A percentile compares a stretch with the other conserved stretches of the same genome.
Evolutionary conservation across 2,329 filamentous ascomycete species (phyloP).

Genomic region (Verticillium nonalfalfae): DNA sequence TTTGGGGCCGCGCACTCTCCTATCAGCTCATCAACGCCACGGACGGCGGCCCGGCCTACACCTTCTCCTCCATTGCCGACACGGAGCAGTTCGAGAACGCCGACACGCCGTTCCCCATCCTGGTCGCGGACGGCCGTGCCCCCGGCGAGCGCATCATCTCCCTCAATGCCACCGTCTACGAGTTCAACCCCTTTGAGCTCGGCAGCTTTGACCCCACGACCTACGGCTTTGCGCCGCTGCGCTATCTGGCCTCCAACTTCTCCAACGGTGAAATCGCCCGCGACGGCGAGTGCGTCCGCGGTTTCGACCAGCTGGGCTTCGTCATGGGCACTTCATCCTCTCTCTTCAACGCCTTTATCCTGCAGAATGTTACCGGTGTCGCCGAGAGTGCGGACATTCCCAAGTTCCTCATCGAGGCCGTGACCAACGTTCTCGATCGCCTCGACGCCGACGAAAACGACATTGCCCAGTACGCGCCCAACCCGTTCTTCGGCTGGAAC

Average conservation of each 20-base stretch:
- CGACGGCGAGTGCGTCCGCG: conserved; percentile 42
- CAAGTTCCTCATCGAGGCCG: conserved; percentile 30
- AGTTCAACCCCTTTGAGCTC: conserved; percentile 61
- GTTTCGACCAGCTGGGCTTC: conserved; percentile 75
- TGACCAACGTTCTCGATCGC: conserved; percentile 41
- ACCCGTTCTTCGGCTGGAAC: conserved; percentile 49
- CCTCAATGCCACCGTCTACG: conserved; percentile 55
- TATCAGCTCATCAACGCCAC: conserved; percentile 76
- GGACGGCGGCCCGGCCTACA: conserved; percentile 69
- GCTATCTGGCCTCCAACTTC: conserved; percentile 55
- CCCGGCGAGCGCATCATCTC: conserved; percentile 36
- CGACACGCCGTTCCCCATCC: conserved; percentile 39
- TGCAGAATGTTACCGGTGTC: conserved; percentile 37
- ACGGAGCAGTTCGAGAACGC: conserved; percentile 31
- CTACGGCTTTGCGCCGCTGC: conserved; percentile 51
- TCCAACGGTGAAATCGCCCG: conserved; percentile 37
- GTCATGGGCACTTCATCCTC: conserved; percentile 78
- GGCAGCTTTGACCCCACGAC: conserved; percentile 57
- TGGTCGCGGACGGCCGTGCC: conserved; percentile 40
- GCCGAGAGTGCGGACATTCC: conserved; percentile 17
- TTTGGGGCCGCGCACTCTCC: conserved; percentile 72
- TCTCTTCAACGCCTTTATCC: conserved; percentile 75
- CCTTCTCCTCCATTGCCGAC: conserved; percentile 64
- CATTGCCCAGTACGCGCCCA: conserved; percentile 64
- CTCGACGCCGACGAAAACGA: conserved; percentile 62